Evolutionary conservation across 805 yeast species (phyloP), one percentile per base, ranked within the genome.

Genomic region (Candida qinlingensis): DNA sequence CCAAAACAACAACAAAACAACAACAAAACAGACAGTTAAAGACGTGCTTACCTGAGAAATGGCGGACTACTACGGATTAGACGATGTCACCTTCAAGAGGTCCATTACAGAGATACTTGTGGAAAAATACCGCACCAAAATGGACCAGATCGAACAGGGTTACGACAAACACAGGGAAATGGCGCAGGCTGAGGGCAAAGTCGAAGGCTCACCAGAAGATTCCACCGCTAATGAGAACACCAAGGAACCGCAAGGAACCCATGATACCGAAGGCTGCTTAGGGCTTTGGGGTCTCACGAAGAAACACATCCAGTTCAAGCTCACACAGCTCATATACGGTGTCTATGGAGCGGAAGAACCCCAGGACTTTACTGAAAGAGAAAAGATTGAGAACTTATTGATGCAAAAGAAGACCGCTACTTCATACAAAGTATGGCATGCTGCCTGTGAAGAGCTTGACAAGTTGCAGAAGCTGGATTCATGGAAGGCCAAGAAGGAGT

Each of bases 401-500:
- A 67, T 70, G 4, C 77, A 73, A 49, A 80, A 75, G 62, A 69
- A 66, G 42, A 70, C 72, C 25, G 79, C 83, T 0, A 68, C 71
- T 4, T 73, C 79, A 2, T 82, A 78, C 56, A 64, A 69, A 7
- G 79, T 79, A 42, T 92, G 98, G 98, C 70, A 76, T 31, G 76
- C 74, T 1, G 73, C 81, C 0, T 81, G 92, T 7, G 60, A 73
- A 27, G 64, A 77, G 50, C 70, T 92, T 29, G 99, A 92, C 61
- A 71, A 70, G 29, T 60, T 86, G 13, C 71, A 81, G 47, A 81
- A 83, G 25, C 78, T 81, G 54, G 80, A 83, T 46, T 60, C 66
- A 12, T 92, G 99, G 99, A 90, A 90, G 59, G 59, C 68, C 13
- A 68, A 73, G 44, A 73, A 72, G 4, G 81, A 77, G 51, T 79